A percentile compares a stretch with the other conserved stretches of the same genome.
Conservation (phyloP, 2,329 filamentous ascomycete genomes). For the Didymella pomorum region DNA sequence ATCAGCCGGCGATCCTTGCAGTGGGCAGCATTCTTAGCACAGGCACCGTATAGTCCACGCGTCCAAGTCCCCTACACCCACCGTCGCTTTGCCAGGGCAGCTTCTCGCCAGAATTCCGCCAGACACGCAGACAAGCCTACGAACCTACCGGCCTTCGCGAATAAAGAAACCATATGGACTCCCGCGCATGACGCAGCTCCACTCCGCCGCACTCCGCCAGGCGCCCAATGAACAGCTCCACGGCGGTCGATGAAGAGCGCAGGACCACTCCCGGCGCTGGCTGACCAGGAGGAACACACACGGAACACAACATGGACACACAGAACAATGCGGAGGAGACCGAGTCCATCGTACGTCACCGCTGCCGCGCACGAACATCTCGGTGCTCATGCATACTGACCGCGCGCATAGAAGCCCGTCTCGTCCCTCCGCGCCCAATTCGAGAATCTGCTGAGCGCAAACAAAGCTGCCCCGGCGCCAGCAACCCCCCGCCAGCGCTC, state of each 20-base stretch:
- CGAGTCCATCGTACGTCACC: slow-evolving; percentile 73
- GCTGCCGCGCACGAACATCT: background rate
- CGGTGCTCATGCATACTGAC: slow-evolving; percentile 25
- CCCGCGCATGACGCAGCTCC: slow-evolving; percentile 29
- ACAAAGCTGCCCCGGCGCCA: slow-evolving; percentile 36
- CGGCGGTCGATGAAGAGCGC: slow-evolving; percentile 45
- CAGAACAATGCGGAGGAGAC: slow-evolving; percentile 62
- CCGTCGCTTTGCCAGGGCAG: background rate
- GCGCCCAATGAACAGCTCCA: slow-evolving; percentile 44
- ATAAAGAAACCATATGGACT: background rate
- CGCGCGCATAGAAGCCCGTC: slow-evolving; percentile 71
- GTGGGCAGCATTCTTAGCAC: slow-evolving; percentile 41
- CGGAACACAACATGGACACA: slow-evolving; percentile 45
- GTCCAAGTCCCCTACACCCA: slow-evolving; percentile 20
- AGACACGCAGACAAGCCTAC: background rate
- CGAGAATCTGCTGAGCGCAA: slow-evolving; percentile 71
- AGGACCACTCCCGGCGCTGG: slow-evolving; percentile 44
- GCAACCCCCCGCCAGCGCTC: slow-evolving; percentile 40
- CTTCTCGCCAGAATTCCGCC: background rate
- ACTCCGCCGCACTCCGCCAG: slow-evolving; percentile 26
- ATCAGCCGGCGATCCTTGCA: slow-evolving; percentile 31
- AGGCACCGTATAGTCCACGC: slow-evolving; percentile 27
- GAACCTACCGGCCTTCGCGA: too few relatives aligned
- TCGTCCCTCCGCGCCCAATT: slow-evolving; percentile 83
- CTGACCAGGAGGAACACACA: slow-evolving; percentile 38